Conservation (phyloP, 345 rosid genomes). For the Ailanthus altissimus region DNA sequence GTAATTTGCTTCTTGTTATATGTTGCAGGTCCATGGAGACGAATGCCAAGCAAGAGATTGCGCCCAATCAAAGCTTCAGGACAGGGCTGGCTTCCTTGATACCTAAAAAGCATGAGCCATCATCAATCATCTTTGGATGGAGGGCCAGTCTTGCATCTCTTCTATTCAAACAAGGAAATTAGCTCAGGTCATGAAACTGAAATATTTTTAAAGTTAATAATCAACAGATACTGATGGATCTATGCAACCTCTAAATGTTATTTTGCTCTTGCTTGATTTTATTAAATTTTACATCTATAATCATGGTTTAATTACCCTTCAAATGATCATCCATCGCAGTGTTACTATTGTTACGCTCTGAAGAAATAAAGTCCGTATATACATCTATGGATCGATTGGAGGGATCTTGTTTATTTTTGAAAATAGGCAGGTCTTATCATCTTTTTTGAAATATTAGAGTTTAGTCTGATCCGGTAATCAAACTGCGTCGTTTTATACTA, state of each 20-base stretch:
- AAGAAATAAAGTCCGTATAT: neutral
- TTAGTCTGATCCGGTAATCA: too few species aligned
- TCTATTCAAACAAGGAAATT: slow-evolving; percentile 62
- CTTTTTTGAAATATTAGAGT: too few species aligned
- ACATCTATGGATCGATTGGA: too few species aligned
- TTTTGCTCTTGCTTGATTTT: neutral
- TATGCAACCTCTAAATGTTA: slow-evolving; percentile 1
- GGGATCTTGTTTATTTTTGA: too few species aligned
- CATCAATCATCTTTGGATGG: slow-evolving; percentile 68
- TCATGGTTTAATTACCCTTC: too few species aligned
- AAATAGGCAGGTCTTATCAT: too few species aligned
- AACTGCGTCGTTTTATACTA: too few species aligned
- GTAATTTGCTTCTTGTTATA: slow-evolving; percentile 17
- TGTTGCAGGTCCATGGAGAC: slow-evolving; percentile 48
- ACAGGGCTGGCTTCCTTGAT: slow-evolving; percentile 53
- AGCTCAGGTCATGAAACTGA: slow-evolving; percentile 6
- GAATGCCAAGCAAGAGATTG: slow-evolving; percentile 35
- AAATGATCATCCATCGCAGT: neutral
- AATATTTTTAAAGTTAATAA: slow-evolving; percentile 1
- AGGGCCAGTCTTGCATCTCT: slow-evolving; percentile 66
- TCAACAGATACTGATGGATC: slow-evolving; percentile 10
- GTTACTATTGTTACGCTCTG: neutral
- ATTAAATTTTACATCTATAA: neutral
- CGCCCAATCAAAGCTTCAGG: slow-evolving; percentile 37
- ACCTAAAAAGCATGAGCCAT: slow-evolving; percentile 55